phyloP scores from a whole-genome alignment of 805 yeast genomes.

The Starmerella vaccinii region DNA sequence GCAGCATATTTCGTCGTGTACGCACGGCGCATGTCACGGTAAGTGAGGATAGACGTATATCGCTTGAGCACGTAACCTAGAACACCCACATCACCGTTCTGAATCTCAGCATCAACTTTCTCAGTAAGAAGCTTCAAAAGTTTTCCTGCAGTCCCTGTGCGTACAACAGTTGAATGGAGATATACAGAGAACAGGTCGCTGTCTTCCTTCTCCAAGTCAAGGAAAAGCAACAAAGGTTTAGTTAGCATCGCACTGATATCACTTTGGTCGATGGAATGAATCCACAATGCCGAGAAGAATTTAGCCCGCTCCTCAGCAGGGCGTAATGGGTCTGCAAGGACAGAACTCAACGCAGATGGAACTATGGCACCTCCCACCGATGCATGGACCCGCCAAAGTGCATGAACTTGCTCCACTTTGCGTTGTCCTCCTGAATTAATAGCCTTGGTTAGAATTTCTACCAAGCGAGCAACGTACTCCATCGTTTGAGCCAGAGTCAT shows the following conservation, averaged over 20 bases:
- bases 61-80: constrained; percentile 53
- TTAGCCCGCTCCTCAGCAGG: constrained; percentile 37
- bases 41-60: constrained; percentile 41
- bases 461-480: constrained; percentile 11
- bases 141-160: constrained; percentile 46
- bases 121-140: constrained; percentile 50
- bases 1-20: constrained; percentile 14
- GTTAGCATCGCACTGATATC: constrained; percentile 40
- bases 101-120: constrained; percentile 17
- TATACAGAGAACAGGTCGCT: constrained; percentile 10
- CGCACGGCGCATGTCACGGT: constrained; percentile 10
- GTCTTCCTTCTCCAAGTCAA: constrained; percentile 43
- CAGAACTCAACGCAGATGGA: constrained; percentile 61
- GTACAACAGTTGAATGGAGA: constrained; percentile 19
- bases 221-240: constrained; percentile 54
- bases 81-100: constrained; percentile 47
- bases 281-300: constrained; percentile 64
- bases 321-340: constrained; percentile 37
- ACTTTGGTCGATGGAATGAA: constrained; percentile 47
- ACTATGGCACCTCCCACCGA: constrained; percentile 44
- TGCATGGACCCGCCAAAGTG: constrained; percentile 50
- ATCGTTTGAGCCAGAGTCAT: constrained; percentile 13
- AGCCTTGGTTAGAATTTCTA: neutral
- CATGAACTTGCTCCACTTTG: constrained; percentile 62
- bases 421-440: constrained; percentile 38